Percentiles rank a stretch among this genome's conserved stretches.
These are phyloP conservation scores for Hypoxylon perforatum DNA, from an alignment of 495 filamentous ascomycete species.

Conservation along the genomic window DNA sequence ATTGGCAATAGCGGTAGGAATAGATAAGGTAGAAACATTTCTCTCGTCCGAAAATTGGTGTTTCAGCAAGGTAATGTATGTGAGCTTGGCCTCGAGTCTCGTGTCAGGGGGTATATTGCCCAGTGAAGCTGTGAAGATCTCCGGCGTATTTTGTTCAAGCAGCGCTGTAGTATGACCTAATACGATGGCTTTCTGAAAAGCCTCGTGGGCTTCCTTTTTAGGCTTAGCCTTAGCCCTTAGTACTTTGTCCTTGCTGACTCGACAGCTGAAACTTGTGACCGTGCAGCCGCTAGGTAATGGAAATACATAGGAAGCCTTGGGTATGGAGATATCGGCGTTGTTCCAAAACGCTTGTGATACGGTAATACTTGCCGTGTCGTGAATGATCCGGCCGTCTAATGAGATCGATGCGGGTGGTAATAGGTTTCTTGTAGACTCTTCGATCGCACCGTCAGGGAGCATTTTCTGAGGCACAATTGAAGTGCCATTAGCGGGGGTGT, in stretches of 20 bases:
- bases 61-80: constrained; percentile 66
- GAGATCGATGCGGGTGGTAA: constrained; percentile 59
- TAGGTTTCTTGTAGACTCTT: neutral
- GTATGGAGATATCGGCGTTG: constrained; percentile 45
- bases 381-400: constrained; percentile 56
- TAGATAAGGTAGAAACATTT: constrained; percentile 62
- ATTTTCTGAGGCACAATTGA: neutral
- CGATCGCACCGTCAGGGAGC: neutral
- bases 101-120: constrained; percentile 62
- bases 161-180: constrained; percentile 60
- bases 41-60: constrained; percentile 55
- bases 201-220: constrained; percentile 57
- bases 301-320: constrained; percentile 64
- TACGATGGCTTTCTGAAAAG: constrained; percentile 58
- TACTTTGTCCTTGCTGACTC: constrained; percentile 41
- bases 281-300: constrained; percentile 66
- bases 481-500: too few relatives aligned
- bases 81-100: constrained; percentile 55
- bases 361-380: constrained; percentile 55
- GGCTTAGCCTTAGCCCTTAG: constrained; percentile 63
- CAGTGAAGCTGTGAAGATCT: constrained; percentile 63
- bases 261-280: constrained; percentile 63
- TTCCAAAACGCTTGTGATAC: constrained; percentile 66
- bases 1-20: constrained; percentile 63
- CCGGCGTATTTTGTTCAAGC: constrained; percentile 60